Evolutionary conservation across 108 stramenopile species (phyloP).

Genomic region (Parmales sp.): DNA sequence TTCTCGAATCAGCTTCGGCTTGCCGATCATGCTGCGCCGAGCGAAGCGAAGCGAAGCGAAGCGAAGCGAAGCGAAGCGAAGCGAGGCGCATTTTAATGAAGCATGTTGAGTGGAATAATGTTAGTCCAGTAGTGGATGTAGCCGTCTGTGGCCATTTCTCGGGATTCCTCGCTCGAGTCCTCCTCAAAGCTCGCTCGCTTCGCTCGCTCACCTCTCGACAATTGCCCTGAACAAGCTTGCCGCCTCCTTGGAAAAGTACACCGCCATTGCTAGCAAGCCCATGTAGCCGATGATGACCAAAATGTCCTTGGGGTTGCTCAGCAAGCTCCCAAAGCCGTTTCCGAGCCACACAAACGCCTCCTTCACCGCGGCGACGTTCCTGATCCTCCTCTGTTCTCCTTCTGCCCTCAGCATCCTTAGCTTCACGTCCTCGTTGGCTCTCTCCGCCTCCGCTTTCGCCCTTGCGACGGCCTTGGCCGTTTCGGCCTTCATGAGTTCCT

Average conservation of each 20-base stretch:
- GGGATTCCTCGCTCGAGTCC: too few relatives aligned
- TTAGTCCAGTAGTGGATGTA: too few relatives aligned
- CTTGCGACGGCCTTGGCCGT: conserved; percentile 41
- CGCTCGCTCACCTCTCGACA: too few relatives aligned
- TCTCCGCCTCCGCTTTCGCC: conserved; percentile 54
- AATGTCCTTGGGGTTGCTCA: conserved; percentile 15
- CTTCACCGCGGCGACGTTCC: conserved; percentile 52
- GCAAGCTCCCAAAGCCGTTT: conserved; percentile 2
- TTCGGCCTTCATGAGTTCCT: conserved; percentile 8
- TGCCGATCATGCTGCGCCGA: conserved; percentile 49
- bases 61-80: too few relatives aligned
- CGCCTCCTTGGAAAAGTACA: conserved; percentile 37
- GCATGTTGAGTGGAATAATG: too few relatives aligned
- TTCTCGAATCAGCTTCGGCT: conserved; percentile 61
- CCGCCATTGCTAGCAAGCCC: conserved; percentile 28
- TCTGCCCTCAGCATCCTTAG: conserved; percentile 47
- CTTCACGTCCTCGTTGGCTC: conserved; percentile 61
- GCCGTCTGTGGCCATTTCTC: too few relatives aligned
- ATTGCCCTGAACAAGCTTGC: conserved; percentile 34
- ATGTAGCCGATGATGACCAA: conserved; percentile 22
- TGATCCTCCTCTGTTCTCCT: conserved; percentile 43
- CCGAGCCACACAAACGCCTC: conserved; percentile 17
- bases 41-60: too few relatives aligned
- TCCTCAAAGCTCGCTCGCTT: too few relatives aligned
- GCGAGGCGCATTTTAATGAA: too few relatives aligned